Evolutionary conservation across 2,329 filamentous ascomycete species (phyloP), one percentile per base, ranked within the genome.

Genomic region (Fusarium nurragi): DNA sequence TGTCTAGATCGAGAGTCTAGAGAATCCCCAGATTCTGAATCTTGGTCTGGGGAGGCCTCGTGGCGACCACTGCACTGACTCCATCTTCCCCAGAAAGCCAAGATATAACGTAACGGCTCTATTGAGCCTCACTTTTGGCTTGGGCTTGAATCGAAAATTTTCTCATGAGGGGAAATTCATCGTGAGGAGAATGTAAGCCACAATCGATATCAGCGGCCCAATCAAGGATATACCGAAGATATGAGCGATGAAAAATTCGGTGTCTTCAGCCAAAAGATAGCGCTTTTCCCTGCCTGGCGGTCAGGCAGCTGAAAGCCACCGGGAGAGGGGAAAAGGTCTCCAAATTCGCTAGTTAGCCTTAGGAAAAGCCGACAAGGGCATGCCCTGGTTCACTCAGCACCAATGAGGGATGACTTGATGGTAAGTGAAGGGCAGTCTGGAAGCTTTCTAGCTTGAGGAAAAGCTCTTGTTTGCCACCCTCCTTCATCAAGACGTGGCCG

Each of bases 221-320:
- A 66, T 68, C 54, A 68, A 71, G 65, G 68, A 60, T 26, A 55
- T 41, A 56, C 68, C 69, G 64, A 69, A 60, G 57, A 64, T 43
- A 49, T 21, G 38, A 46, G 18, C 9, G 36, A 37, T 19, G 34
- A 41, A 56, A 50, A 38, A 19, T 13, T 53, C 38, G 23, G 36
- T 41, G 19, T 41, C 25, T 16, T 39, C 37, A 38, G 39, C 49
- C 40, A 58, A 45, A 19, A 48, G 63, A 67, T 61, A 54, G 45
- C 23, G 49, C 25, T 50, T 63, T 47, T 13, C 22, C 32, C 22
- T 49, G 30, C 26, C 40, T 62, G 18, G 43, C 49, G 58, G 57
- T 48, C 46, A 53, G 25, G 47, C 36, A 62, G 39, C 23, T 48
- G 44, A 50, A 43, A 36, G 37, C 19, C 50, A 39, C 28, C 50